A percentile compares a stretch with the other conserved stretches of the same genome.
Evolutionary conservation across 108 stramenopile genomes (phyloP).

Genomic region (Cyclotella baltica): DNA sequence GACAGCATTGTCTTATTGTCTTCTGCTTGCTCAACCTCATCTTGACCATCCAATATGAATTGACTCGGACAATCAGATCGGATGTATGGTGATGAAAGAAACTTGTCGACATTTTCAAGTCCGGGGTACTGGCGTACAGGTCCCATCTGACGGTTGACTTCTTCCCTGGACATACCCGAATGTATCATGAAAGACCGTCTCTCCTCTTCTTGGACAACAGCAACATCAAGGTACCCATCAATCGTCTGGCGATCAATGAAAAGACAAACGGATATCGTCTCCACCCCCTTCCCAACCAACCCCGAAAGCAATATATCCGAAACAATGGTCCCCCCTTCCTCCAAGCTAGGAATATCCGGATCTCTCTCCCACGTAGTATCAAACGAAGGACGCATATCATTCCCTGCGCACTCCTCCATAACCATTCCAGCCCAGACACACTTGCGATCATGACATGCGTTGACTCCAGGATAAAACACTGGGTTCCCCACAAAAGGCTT

Average conservation of each 20-base stretch:
- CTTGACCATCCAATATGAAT: background rate
- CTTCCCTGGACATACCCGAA: background rate
- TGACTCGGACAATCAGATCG: slow-evolving; percentile 2
- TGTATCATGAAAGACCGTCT: background rate
- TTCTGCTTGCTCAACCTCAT: too few species aligned
- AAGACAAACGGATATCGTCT: slow-evolving; percentile 24
- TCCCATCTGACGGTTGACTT: background rate
- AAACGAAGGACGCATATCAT: slow-evolving; percentile 6
- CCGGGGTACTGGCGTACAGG: slow-evolving; percentile 1
- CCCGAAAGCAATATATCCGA: slow-evolving; percentile 13
- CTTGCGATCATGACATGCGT: slow-evolving; percentile 17
- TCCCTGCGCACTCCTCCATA: slow-evolving; percentile 12
- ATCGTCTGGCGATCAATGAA: background rate
- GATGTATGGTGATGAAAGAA: slow-evolving; percentile 23
- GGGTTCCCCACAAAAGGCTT: too few species aligned
- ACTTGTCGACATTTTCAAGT: background rate
- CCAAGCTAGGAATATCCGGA: slow-evolving; percentile 1
- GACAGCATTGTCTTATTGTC: background rate
- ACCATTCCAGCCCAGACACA: slow-evolving; percentile 23
- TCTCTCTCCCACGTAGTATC: slow-evolving; percentile 14
- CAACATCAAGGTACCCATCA: background rate
- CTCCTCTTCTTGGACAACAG: too few species aligned
- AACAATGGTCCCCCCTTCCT: slow-evolving; percentile 4
- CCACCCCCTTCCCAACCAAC: background rate
- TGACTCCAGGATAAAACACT: slow-evolving; percentile 8